Evolutionary conservation across 257 asterid species (phyloP), one percentile per base, ranked within the genome.

Genomic region (Penstemon davidsonii): DNA sequence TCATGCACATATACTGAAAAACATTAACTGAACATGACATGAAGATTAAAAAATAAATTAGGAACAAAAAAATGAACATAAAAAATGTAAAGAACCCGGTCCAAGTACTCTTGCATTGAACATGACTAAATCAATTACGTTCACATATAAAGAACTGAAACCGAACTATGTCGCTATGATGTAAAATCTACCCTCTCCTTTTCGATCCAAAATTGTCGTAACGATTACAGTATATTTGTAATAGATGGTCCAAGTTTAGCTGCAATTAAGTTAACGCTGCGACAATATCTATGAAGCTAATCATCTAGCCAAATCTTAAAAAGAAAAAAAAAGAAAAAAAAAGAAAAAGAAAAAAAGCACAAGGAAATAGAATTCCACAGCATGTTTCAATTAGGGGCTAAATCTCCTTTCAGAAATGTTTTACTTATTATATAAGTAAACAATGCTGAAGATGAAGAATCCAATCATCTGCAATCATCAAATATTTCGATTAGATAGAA

Each of bases 351-450:
- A 25, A 25, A 45, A 45, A 5, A 47, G 40, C 36, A 63, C 15
- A 25, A 25, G 33, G 56, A 39, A 46, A 46, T 46, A 3, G 51
- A 6, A 7, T 7, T 46, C n/a, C 10, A 46, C 3, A 46, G 2
- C 51, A 6, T 46, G 9, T 6, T 7, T 46, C 4, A 25, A 25
- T 8, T 8, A 46, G 51, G 51, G 10, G 9, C 9, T 4, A 42
- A 12, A 38, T 57, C 9, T 38, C 38, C 51, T 51, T 39, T 25
- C 52, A 66, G 6, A 50, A 49, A 11, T 52, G 49, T 59, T 59
- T 70, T 52, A 76, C 85, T 80, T 80, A 75, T 80, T 52, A 77
- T 80, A 80, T 12, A 80, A 80, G 82, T 69, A 80, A 71, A 76
- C 51, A 46, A 73, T 56, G 69, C 85, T 76, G 75, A 80, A 80